These are phyloP conservation scores for Cladosporium sp. DNA, from an alignment of 2,329 filamentous ascomycete genomes.

Conservation along the genomic window DNA sequence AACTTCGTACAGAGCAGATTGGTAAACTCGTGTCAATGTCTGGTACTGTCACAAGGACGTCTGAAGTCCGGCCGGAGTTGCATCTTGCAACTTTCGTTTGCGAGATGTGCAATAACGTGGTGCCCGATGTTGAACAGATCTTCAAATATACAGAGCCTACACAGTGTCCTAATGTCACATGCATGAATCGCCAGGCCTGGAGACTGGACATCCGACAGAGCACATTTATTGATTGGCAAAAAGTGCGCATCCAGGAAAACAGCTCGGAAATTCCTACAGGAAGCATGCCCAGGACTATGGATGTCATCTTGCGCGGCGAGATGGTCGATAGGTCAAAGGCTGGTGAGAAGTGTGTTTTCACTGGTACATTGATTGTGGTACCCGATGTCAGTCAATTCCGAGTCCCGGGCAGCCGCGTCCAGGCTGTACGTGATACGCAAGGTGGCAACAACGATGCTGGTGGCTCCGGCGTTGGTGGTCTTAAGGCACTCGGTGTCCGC, in stretches of 20 bases:
- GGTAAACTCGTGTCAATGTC: slow-evolving; percentile 94
- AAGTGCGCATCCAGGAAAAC: slow-evolving; percentile 97
- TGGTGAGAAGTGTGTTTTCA: slow-evolving; percentile 97
- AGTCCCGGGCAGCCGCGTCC: slow-evolving; percentile 79
- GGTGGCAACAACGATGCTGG: slow-evolving; percentile 67
- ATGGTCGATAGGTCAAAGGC: slow-evolving; percentile 98
- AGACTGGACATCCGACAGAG: slow-evolving; percentile 94
- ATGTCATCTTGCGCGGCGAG: slow-evolving; percentile 92
- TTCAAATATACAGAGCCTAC: slow-evolving; percentile 97
- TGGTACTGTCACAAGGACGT: slow-evolving; percentile 93
- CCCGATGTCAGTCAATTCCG: slow-evolving; percentile 95
- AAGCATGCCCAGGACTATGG: slow-evolving; percentile 97
- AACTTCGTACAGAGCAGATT: slow-evolving; percentile 84
- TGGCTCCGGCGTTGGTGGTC: slow-evolving; percentile 78
- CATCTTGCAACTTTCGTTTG: slow-evolving; percentile 91
- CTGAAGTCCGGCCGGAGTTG: slow-evolving; percentile 91
- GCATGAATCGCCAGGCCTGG: slow-evolving; percentile 90
- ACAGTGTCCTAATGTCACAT: slow-evolving; percentile 85
- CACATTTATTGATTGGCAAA: slow-evolving; percentile 99
- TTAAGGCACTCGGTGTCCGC: slow-evolving; percentile 90
- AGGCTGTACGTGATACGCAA: slow-evolving; percentile 80
- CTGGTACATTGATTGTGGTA: slow-evolving; percentile 91
- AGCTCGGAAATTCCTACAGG: slow-evolving; percentile 97
- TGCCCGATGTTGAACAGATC: slow-evolving; percentile 92
- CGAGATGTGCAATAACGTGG: slow-evolving; percentile 78